phyloP scores from a whole-genome alignment of 441 rosid genomes.

The Corymbia citriodora region DNA sequence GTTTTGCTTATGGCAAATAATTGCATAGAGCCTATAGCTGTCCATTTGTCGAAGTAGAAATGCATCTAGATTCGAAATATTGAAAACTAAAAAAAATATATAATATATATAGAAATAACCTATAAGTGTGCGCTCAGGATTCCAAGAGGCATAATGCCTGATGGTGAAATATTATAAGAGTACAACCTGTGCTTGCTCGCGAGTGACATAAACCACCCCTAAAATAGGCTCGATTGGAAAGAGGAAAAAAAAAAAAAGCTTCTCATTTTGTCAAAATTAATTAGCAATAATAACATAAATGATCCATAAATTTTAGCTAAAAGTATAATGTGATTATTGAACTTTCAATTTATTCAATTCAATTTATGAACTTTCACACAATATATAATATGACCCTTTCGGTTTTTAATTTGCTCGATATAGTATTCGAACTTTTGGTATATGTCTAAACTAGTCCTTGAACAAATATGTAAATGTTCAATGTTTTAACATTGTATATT shows the following conservation, averaged over 20 bases:
- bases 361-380: too few relatives aligned
- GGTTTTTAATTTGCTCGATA: accelerated
- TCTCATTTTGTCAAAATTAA: not conserved
- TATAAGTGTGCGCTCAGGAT: not conserved
- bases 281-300: too few relatives aligned
- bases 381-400: too few relatives aligned
- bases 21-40: accelerated
- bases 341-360: too few relatives aligned
- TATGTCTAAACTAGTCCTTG: accelerated
- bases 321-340: accelerated
- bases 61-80: not conserved
- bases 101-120: not conserved
- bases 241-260: not conserved
- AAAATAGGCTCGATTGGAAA: not conserved
- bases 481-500: too few relatives aligned
- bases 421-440: too few relatives aligned
- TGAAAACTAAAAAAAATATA: not conserved
- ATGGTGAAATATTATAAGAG: not conserved
- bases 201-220: not conserved
- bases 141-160: not conserved
- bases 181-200: not conserved
- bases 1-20: not conserved
- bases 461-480: accelerated
- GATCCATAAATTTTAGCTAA: too few relatives aligned
- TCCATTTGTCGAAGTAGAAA: not conserved